These are phyloP conservation scores for Capsicum chinense DNA, from an alignment of 257 asterid genomes.

Conservation along the genomic window DNA sequence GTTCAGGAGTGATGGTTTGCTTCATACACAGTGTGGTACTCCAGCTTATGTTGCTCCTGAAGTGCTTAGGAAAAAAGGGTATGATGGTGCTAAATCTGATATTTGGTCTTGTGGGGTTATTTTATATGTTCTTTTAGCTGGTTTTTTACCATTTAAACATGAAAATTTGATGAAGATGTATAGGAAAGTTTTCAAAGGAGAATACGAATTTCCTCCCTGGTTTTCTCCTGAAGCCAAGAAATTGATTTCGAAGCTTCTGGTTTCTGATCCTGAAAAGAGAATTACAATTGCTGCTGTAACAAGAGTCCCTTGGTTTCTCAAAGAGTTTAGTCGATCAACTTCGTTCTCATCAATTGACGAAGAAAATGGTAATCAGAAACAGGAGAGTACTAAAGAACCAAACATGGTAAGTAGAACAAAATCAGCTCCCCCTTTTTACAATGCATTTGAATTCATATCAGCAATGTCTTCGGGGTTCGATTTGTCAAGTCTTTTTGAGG, in stretches of 20 bases:
- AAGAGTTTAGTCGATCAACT: constrained; percentile 45
- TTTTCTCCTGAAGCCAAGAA: constrained; percentile 60
- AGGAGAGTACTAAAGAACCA: constrained; percentile 31
- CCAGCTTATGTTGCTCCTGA: constrained; percentile 92
- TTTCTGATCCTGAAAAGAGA: constrained; percentile 64
- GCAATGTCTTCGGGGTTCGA: constrained; percentile 92
- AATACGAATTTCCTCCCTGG: constrained; percentile 74
- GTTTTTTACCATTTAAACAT: constrained; percentile 73
- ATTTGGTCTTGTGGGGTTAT: constrained; percentile 94
- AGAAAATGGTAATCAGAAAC: constrained; percentile 22
- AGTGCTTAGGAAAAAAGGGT: constrained; percentile 69
- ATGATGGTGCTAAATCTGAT: constrained; percentile 77
- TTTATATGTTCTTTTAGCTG: constrained; percentile 70
- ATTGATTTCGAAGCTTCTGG: constrained; percentile 62
- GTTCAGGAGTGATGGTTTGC: constrained; percentile 60
- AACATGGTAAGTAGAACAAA: constrained; percentile 40
- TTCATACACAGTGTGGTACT: constrained; percentile 85
- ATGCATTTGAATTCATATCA: constrained; percentile 79
- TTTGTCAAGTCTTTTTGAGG: constrained; percentile 63
- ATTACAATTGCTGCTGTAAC: constrained; percentile 55
- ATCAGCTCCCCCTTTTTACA: constrained; percentile 67
- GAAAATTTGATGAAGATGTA: constrained; percentile 80
- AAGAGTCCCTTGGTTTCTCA: constrained; percentile 66
- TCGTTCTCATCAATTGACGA: constrained; percentile 48
- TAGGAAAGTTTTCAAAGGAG: constrained; percentile 69